A percentile compares a stretch with the other conserved stretches of the same genome.
These are phyloP conservation scores for Torulaspora indica DNA, from an alignment of 805 yeast genomes.

Conservation along the genomic window DNA sequence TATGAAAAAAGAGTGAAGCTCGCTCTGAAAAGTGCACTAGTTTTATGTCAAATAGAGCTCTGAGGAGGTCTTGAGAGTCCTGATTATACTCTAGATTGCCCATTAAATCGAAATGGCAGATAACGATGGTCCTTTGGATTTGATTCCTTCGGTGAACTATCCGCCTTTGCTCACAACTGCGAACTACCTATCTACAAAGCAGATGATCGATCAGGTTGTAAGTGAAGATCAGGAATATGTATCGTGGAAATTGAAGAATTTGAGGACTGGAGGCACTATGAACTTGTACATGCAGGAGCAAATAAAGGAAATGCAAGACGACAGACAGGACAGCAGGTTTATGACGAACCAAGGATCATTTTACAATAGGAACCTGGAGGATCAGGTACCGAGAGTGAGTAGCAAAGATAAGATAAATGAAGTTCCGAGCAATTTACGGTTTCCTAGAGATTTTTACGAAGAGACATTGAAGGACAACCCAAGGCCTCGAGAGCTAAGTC, in stretches of 20 bases:
- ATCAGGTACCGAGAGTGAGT: neutral
- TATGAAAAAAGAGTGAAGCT: neutral
- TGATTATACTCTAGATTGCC: neutral
- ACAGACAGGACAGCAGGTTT: conserved; percentile 1
- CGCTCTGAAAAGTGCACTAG: neutral
- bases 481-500: conserved; percentile 36
- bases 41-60: neutral
- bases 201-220: conserved; percentile 33
- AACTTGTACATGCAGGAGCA: conserved; percentile 16
- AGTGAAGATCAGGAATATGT: conserved; percentile 37
- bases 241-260: conserved; percentile 30
- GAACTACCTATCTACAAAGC: conserved; percentile 31
- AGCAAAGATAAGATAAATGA: conserved; percentile 17
- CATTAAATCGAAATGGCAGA: conserved; percentile 23
- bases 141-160: conserved; percentile 30
- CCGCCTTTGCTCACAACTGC: conserved; percentile 29
- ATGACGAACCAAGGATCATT: conserved; percentile 3
- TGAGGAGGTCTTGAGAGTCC: neutral
- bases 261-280: conserved; percentile 35
- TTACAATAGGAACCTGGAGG: neutral
- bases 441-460: conserved; percentile 29
- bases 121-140: conserved; percentile 33
- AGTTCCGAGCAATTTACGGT: conserved; percentile 26
- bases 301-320: conserved; percentile 1
- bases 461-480: conserved; percentile 11